Percentiles rank a stretch among this genome's conserved stretches.
phyloP scores from a whole-genome alignment of 2,329 filamentous ascomycete genomes.

The Plenodomus biglobosus region DNA sequence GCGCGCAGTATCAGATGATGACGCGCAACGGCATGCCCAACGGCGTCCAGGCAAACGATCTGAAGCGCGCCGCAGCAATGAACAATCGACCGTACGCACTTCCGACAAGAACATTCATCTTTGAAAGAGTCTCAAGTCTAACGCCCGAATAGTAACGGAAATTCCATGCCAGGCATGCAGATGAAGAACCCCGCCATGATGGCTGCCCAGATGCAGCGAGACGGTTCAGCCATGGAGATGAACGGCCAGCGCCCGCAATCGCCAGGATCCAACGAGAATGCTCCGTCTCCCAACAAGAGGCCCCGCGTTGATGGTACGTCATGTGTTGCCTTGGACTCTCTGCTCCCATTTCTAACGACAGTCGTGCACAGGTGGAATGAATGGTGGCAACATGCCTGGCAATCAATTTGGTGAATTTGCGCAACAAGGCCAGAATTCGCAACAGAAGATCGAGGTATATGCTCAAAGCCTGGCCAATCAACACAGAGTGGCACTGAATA shows the following conservation, averaged over 20 bases:
- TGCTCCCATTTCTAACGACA: conserved; percentile 55
- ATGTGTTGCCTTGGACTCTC: conserved; percentile 54
- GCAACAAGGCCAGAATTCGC: conserved; percentile 58
- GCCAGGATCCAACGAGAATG: conserved; percentile 80
- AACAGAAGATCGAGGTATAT: conserved; percentile 87
- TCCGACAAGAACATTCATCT: neutral
- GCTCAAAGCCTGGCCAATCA: conserved; percentile 81
- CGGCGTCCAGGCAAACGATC: conserved; percentile 61
- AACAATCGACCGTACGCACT: conserved; percentile 71
- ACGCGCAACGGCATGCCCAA: conserved; percentile 65
- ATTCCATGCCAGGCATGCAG: conserved; percentile 66
- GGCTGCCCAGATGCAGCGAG: conserved; percentile 77
- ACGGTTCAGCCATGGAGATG: conserved; percentile 83
- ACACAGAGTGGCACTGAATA: conserved; percentile 77
- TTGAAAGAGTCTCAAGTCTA: conserved; percentile 5
- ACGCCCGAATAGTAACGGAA: conserved; percentile 26
- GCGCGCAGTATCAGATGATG: conserved; percentile 57
- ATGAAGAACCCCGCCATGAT: conserved; percentile 59
- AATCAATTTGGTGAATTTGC: conserved; percentile 71
- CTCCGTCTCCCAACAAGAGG: conserved; percentile 88
- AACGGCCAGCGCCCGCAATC: conserved; percentile 76
- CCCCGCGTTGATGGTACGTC: conserved; percentile 72
- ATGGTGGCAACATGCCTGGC: conserved; percentile 70
- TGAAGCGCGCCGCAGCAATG: conserved; percentile 75
- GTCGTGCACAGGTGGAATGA: conserved; percentile 70